These are phyloP conservation scores for Aureobasidium sp. DNA, from an alignment of 2,329 filamentous ascomycete genomes.

Conservation along the genomic window DNA sequence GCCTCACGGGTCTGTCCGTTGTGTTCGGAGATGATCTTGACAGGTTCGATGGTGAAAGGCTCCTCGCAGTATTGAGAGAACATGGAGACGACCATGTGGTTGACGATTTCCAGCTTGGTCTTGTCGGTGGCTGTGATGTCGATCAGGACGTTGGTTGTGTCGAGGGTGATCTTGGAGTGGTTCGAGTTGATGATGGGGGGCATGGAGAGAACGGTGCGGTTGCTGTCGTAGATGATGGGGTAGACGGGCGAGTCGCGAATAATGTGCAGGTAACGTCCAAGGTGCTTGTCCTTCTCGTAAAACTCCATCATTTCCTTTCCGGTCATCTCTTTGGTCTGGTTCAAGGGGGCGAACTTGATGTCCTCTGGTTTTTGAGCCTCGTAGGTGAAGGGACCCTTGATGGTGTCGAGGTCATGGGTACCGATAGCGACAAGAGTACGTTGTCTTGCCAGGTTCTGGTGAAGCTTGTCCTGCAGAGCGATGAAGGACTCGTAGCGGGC, in stretches of 20 bases:
- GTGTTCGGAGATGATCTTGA: conserved; percentile 86
- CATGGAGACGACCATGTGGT: conserved; percentile 94
- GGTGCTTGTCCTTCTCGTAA: conserved; percentile 87
- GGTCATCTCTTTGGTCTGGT: conserved; percentile 83
- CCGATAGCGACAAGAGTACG: conserved; percentile 93
- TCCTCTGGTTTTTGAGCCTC: conserved; percentile 86
- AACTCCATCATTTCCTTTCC: conserved; percentile 85
- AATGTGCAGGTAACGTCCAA: conserved; percentile 85
- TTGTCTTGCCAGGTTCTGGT: conserved; percentile 89
- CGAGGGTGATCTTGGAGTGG: conserved; percentile 87
- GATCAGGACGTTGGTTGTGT: conserved; percentile 92
- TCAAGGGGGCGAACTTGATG: conserved; percentile 83
- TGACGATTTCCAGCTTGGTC: conserved; percentile 93
- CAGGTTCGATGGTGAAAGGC: conserved; percentile 84
- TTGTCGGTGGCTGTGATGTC: conserved; percentile 93
- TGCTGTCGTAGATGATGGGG: conserved; percentile 88
- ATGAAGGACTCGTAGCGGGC: conserved; percentile 96
- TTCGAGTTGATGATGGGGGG: conserved; percentile 97
- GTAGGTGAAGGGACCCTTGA: conserved; percentile 93
- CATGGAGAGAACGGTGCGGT: conserved; percentile 79
- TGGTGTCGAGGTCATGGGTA: conserved; percentile 89
- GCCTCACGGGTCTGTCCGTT: conserved; percentile 74
- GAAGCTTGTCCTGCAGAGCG: conserved; percentile 91
- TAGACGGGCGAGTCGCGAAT: conserved; percentile 91
- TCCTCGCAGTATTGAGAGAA: conserved; percentile 87